These are phyloP conservation scores for Metarhizium humberi DNA, from an alignment of 2,329 filamentous ascomycete species.

Conservation along the genomic window DNA sequence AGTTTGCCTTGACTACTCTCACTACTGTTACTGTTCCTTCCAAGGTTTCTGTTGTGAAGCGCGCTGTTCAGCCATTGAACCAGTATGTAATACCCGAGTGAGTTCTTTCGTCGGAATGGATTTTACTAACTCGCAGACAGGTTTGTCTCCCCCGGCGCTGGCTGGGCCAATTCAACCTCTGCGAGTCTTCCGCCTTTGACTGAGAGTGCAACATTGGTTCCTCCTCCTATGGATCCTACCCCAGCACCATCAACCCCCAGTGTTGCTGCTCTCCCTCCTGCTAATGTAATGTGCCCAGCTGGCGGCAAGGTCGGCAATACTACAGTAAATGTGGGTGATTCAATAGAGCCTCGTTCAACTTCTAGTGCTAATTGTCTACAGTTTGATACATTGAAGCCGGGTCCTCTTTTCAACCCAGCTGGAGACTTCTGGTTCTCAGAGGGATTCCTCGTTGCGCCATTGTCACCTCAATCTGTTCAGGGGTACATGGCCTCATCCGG, in stretches of 20 bases:
- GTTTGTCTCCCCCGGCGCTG: slow-evolving; percentile 5
- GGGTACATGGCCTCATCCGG: slow-evolving; percentile 29
- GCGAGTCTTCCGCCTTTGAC: background rate
- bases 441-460: slow-evolving; percentile 29
- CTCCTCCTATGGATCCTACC: background rate
- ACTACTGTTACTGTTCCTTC: slow-evolving; percentile 21
- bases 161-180: slow-evolving; percentile 23
- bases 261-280: slow-evolving; percentile 8
- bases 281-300: slow-evolving; percentile 14
- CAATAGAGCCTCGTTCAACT: background rate
- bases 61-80: slow-evolving; percentile 18
- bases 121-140: slow-evolving; percentile 8
- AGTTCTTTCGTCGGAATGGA: background rate
- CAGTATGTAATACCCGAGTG: slow-evolving; percentile 11
- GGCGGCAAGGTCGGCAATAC: slow-evolving; percentile 27
- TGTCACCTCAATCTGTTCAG: slow-evolving; percentile 20
- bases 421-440: slow-evolving; percentile 32
- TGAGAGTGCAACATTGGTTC: background rate
- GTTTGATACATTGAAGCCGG: slow-evolving; percentile 27
- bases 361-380: slow-evolving; percentile 13
- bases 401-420: slow-evolving; percentile 29
- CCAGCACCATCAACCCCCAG: slow-evolving; percentile 1
- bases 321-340: slow-evolving; percentile 26
- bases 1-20: slow-evolving; percentile 29
- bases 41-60: slow-evolving; percentile 9